Conservation (phyloP, 495 filamentous ascomycete genomes). For the Aspergillus coremiiformis region DNA sequence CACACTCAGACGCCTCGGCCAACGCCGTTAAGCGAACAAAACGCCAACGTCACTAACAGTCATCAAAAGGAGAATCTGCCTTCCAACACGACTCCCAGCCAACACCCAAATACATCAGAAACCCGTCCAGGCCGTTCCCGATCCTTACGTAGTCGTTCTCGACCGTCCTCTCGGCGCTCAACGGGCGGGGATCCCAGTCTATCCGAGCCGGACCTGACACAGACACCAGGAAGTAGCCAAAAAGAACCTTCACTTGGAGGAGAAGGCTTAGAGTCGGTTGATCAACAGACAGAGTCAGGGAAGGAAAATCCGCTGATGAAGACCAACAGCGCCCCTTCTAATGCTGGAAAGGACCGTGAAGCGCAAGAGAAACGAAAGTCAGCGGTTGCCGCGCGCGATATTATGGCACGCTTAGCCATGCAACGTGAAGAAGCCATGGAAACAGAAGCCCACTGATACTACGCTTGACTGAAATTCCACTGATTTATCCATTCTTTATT, state of each 20-base stretch:
- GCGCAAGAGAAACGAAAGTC: slow-evolving; percentile 30
- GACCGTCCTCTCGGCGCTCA: slow-evolving; percentile 3
- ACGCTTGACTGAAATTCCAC: slow-evolving; percentile 10
- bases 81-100: slow-evolving; percentile 9
- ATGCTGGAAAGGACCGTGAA: slow-evolving; percentile 4
- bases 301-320: slow-evolving; percentile 10
- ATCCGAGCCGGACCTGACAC: neutral
- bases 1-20: slow-evolving; percentile 16
- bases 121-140: slow-evolving; percentile 7
- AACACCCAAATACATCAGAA: slow-evolving; percentile 3
- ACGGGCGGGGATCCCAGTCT: neutral
- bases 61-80: slow-evolving; percentile 2
- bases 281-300: slow-evolving; percentile 1
- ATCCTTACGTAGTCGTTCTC: slow-evolving; percentile 15
- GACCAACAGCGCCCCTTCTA: slow-evolving; percentile 3
- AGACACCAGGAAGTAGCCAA: neutral
- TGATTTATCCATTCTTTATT: slow-evolving; percentile 10
- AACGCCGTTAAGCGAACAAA: slow-evolving; percentile 15
- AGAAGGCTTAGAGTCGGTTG: neutral
- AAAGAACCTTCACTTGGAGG: neutral
- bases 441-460: slow-evolving; percentile 23
- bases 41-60: slow-evolving; percentile 6
- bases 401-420: slow-evolving; percentile 34
- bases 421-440: slow-evolving; percentile 42
- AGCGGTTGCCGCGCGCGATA: slow-evolving; percentile 32